These are phyloP conservation scores for Claviceps sp. DNA, from an alignment of 2,329 filamentous ascomycete genomes.

Conservation along the genomic window DNA sequence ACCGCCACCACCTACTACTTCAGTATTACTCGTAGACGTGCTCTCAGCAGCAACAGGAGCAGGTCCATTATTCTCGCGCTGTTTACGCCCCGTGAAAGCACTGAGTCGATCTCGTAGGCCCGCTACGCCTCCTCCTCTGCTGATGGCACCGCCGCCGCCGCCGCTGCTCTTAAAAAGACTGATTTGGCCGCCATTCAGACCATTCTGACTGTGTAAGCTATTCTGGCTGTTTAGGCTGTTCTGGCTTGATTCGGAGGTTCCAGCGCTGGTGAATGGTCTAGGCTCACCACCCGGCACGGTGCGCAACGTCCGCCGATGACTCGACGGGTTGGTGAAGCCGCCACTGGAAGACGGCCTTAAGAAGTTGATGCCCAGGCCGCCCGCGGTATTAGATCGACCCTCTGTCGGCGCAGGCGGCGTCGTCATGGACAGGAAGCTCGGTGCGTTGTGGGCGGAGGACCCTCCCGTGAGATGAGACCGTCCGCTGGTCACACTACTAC, in stretches of 20 bases:
- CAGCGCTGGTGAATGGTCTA: constrained; percentile 20
- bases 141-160: constrained; percentile 11
- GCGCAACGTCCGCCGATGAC: constrained; percentile 9
- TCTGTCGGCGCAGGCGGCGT: constrained; percentile 28
- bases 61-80: constrained; percentile 11
- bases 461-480: constrained; percentile 27
- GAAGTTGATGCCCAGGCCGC: constrained; percentile 17
- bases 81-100: constrained; percentile 18
- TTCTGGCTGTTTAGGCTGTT: too few relatives aligned
- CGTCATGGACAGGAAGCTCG: constrained; percentile 33
- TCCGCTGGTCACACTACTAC: constrained; percentile 37
- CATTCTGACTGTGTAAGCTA: too few relatives aligned
- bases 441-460: constrained; percentile 16
- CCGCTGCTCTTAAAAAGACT: constrained; percentile 11
- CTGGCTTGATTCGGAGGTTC: constrained; percentile 11
- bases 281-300: constrained; percentile 9
- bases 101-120: constrained; percentile 23
- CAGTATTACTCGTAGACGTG: too few relatives aligned
- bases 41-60: neutral
- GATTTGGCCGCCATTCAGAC: too few relatives aligned
- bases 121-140: too few relatives aligned
- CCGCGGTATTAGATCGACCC: constrained; percentile 9
- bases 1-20: too few relatives aligned
- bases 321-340: constrained; percentile 11
- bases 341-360: constrained; percentile 21